Evolutionary conservation across 2,329 filamentous ascomycete genomes (phyloP).

Genomic region (Delphinella strobiligena): DNA sequence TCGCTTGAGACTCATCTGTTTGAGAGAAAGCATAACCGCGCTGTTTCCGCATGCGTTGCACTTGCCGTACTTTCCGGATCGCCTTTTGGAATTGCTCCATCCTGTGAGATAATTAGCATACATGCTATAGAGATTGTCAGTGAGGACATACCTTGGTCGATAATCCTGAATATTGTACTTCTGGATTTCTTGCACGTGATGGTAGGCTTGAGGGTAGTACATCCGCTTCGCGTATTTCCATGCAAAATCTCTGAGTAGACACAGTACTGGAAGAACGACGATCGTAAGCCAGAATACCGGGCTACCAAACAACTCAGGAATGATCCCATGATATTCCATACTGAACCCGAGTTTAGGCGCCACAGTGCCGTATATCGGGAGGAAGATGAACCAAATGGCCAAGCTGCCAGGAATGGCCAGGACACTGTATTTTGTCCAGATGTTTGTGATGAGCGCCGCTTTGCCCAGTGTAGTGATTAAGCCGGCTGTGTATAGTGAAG

Average conservation of each 20-base stretch:
- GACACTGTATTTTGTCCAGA: constrained; percentile 98
- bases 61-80: constrained; percentile 94
- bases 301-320: constrained; percentile 67
- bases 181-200: constrained; percentile 98
- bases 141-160: constrained; percentile 61
- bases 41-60: constrained; percentile 98
- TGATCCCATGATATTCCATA: constrained; percentile 71
- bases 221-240: constrained; percentile 98
- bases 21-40: constrained; percentile 96
- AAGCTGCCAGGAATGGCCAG: constrained; percentile 91
- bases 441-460: constrained; percentile 85
- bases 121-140: constrained; percentile 9
- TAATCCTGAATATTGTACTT: constrained; percentile 99
- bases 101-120: constrained; percentile 30
- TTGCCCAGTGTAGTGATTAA: constrained; percentile 89
- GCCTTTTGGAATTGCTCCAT: constrained; percentile 99
- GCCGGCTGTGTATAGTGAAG: constrained; percentile 86
- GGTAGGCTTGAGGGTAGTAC: constrained; percentile 92
- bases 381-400: constrained; percentile 79
- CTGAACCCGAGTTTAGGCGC: constrained; percentile 75
- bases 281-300: constrained; percentile 88
- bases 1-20: constrained; percentile 89
- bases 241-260: constrained; percentile 74
- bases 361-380: constrained; percentile 75
- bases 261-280: constrained; percentile 65